Conservation (phyloP, 495 filamentous ascomycete genomes). For the Tetracladium marchalianum region DNA sequence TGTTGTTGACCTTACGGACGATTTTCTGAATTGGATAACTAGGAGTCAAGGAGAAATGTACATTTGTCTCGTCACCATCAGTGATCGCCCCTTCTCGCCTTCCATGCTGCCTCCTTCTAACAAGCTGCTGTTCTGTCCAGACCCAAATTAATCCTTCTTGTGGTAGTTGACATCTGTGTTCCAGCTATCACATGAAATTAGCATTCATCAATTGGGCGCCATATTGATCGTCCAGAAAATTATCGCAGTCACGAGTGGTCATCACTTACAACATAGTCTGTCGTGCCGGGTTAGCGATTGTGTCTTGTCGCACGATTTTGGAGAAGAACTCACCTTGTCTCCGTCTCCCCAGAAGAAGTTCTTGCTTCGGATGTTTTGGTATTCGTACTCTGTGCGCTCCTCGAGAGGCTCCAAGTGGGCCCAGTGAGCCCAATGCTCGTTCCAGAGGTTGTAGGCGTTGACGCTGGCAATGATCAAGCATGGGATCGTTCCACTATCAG, state of each 20-base stretch:
- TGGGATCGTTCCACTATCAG: conserved; percentile 54
- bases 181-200: conserved; percentile 53
- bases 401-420: conserved; percentile 74
- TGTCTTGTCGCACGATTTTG: background rate
- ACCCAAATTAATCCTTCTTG: conserved; percentile 40
- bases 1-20: too few species aligned
- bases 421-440: conserved; percentile 95
- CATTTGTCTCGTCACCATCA: conserved; percentile 4
- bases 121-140: background rate
- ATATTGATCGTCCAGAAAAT: background rate
- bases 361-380: conserved; percentile 86
- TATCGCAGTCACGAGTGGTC: background rate
- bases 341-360: conserved; percentile 89
- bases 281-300: conserved; percentile 23
- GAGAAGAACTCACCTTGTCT: conserved; percentile 62
- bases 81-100: background rate
- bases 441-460: conserved; percentile 86
- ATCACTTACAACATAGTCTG: conserved; percentile 59
- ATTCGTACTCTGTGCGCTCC: conserved; percentile 82
- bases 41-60: conserved; percentile 20
- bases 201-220: conserved; percentile 1
- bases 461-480: conserved; percentile 54
- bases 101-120: background rate
- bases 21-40: conserved; percentile 1
- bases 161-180: conserved; percentile 92